Conservation (phyloP, 2,329 filamentous ascomycete genomes). For the Fusarium sp. region DNA sequence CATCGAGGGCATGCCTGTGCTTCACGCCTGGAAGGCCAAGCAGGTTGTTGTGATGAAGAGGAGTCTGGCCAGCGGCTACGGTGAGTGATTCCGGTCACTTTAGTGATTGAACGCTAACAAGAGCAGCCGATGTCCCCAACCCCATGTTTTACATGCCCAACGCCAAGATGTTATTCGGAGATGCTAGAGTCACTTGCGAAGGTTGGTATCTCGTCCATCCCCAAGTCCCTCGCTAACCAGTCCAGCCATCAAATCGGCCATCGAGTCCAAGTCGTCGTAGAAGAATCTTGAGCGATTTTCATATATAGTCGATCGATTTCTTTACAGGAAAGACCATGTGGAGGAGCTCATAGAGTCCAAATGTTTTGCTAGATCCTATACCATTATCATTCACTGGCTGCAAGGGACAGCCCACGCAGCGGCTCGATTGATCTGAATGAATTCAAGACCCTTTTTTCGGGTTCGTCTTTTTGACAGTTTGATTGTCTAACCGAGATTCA, state of each 20-base stretch:
- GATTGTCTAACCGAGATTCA: slow-evolving; percentile 36
- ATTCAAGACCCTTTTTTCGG: slow-evolving; percentile 28
- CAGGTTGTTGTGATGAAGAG: slow-evolving; percentile 95
- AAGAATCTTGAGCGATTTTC: slow-evolving; percentile 14
- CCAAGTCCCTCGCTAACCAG: slow-evolving; percentile 38
- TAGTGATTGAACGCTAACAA: slow-evolving; percentile 23
- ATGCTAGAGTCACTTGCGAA: slow-evolving; percentile 87
- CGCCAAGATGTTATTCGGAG: slow-evolving; percentile 92
- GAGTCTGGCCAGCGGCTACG: slow-evolving; percentile 88
- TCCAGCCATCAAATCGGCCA: slow-evolving; percentile 56
- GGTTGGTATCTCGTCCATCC: slow-evolving; percentile 61
- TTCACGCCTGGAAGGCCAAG: slow-evolving; percentile 95
- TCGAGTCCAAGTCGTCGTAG: slow-evolving; percentile 50
- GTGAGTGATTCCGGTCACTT: slow-evolving; percentile 55
- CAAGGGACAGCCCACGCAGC: slow-evolving; percentile 1
- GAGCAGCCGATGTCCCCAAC: slow-evolving; percentile 84
- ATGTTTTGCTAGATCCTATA: slow-evolving; percentile 36
- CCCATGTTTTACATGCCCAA: slow-evolving; percentile 94
- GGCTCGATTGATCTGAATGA: slow-evolving; percentile 18
- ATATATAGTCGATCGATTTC: slow-evolving; percentile 19
- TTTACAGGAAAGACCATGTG: slow-evolving; percentile 20
- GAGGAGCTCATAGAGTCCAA: slow-evolving; percentile 36
- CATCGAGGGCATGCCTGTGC: slow-evolving; percentile 92
- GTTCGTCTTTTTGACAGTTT: slow-evolving; percentile 17
- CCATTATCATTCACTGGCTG: slow-evolving; percentile 20